Percentiles rank a stretch among this genome's conserved stretches.
Evolutionary conservation across 2,329 filamentous ascomycete species (phyloP).

Genomic region (Hypoxylon sp.): DNA sequence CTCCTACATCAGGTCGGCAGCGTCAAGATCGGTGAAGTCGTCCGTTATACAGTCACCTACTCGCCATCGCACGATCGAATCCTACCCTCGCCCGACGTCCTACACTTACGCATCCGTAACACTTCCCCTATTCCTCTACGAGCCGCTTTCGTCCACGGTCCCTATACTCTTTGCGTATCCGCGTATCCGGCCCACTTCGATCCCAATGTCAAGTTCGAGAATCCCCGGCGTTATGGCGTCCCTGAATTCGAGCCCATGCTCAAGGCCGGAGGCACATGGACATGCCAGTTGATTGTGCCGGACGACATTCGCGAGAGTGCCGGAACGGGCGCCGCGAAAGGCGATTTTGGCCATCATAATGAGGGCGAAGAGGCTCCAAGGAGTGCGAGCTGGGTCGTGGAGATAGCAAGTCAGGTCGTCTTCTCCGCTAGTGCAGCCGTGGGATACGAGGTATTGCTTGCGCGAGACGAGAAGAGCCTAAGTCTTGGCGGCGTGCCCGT

Average conservation of each 20-base stretch:
- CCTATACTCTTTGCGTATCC: constrained; percentile 90
- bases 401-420: constrained; percentile 92
- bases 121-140: constrained; percentile 90
- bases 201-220: constrained; percentile 82
- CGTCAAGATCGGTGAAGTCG: constrained; percentile 94
- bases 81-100: constrained; percentile 83
- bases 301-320: constrained; percentile 80
- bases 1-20: constrained; percentile 91
- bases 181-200: constrained; percentile 88
- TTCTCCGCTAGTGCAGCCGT: constrained; percentile 93
- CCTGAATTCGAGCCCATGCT: constrained; percentile 97
- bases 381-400: constrained; percentile 80
- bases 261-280: constrained; percentile 92
- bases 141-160: constrained; percentile 95
- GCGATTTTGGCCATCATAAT: constrained; percentile 64
- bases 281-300: constrained; percentile 83
- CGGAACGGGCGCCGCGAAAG: constrained; percentile 60
- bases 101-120: constrained; percentile 92
- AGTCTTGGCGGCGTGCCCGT: constrained; percentile 70
- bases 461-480: constrained; percentile 86
- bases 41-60: constrained; percentile 93
- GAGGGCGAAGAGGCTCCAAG: constrained; percentile 71
- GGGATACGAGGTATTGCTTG: constrained; percentile 87
- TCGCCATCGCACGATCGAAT: constrained; percentile 91
- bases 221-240: constrained; percentile 78